Evolutionary conservation across 306 rosid genomes (phyloP).

Genomic region (Astragalus glycyphyllos): DNA sequence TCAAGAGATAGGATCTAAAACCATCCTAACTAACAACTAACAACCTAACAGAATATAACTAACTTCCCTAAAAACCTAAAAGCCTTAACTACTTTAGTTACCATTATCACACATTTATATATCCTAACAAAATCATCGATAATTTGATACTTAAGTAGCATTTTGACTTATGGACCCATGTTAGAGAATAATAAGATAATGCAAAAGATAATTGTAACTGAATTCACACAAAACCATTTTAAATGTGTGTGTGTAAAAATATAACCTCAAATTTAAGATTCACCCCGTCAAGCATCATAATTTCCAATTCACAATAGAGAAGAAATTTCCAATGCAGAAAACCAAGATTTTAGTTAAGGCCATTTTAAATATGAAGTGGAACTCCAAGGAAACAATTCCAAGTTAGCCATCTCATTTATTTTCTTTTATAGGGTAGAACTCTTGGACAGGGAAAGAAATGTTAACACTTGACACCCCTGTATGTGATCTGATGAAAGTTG

Average conservation of each 20-base stretch:
- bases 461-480: too few relatives aligned
- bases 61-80: too few relatives aligned
- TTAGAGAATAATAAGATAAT: slow-evolving; percentile 8
- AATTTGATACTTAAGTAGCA: not conserved
- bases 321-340: not conserved
- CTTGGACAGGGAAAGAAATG: too few relatives aligned
- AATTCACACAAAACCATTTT: slow-evolving; percentile 8
- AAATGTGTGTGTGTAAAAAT: not conserved
- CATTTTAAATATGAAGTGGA: not conserved
- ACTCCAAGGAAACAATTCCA: too few relatives aligned
- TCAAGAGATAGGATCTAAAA: too few relatives aligned
- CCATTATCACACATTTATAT: too few relatives aligned
- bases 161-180: not conserved
- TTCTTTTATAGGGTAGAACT: too few relatives aligned
- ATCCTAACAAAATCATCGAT: not conserved
- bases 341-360: not conserved
- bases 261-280: slow-evolving; percentile 6
- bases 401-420: too few relatives aligned
- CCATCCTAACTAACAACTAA: too few relatives aligned
- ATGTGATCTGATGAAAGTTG: too few relatives aligned
- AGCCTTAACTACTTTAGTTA: too few relatives aligned
- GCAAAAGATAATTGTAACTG: not conserved
- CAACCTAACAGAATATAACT: too few relatives aligned
- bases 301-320: not conserved
- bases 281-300: not conserved